These are phyloP conservation scores for Rhamnella rubrinervis DNA, from an alignment of 331 rosid genomes.

Conservation along the genomic window DNA sequence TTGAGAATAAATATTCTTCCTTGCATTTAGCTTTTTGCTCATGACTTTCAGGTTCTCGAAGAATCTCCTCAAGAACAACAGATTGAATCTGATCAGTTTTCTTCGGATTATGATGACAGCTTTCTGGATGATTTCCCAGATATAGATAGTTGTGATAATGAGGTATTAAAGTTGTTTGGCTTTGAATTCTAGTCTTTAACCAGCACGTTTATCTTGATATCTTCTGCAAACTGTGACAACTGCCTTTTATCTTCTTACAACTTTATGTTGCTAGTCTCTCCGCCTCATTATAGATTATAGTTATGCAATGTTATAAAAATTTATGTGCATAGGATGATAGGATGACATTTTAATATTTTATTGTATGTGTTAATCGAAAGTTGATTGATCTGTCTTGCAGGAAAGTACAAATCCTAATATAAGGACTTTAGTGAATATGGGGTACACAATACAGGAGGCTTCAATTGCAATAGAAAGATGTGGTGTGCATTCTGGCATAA, in stretches of 20 bases:
- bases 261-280: not conserved
- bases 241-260: not conserved
- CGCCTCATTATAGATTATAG: not conserved
- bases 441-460: constrained; percentile 65
- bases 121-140: constrained; percentile 64
- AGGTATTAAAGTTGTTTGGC: constrained; percentile 38
- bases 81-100: constrained; percentile 46
- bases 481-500: constrained; percentile 44
- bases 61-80: constrained; percentile 49
- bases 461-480: constrained; percentile 77
- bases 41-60: constrained; percentile 58
- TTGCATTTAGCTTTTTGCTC: constrained; percentile 11
- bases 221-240: not conserved
- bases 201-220: not conserved
- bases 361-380: constrained; percentile 9
- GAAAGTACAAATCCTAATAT: constrained; percentile 38
- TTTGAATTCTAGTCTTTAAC: not conserved
- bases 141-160: constrained; percentile 54
- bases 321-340: not conserved
- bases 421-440: constrained; percentile 65
- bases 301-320: constrained; percentile 8
- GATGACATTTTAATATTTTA: not conserved
- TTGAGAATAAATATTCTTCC: not conserved
- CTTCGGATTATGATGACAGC: constrained; percentile 56
- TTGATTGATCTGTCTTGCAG: constrained; percentile 44